Conservation (phyloP, 2,329 filamentous ascomycete genomes). For the Emergomyces africanus region DNA sequence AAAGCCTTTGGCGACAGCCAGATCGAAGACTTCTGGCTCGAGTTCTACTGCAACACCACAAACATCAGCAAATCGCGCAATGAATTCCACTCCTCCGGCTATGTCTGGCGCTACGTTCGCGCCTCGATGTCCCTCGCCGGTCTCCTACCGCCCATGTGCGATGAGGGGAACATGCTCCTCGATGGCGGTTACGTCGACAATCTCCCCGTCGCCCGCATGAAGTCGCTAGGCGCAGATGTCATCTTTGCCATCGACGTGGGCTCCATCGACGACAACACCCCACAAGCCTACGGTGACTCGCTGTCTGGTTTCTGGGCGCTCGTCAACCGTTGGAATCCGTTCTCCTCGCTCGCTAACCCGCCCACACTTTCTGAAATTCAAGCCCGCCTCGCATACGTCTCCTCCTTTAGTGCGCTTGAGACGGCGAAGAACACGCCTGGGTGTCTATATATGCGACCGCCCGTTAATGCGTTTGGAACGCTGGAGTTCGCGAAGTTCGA, state of each 20-base stretch:
- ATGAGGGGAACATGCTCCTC: conserved; percentile 91
- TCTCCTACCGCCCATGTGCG: conserved; percentile 81
- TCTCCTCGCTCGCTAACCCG: conserved; percentile 77
- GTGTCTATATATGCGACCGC: conserved; percentile 92
- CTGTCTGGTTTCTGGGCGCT: conserved; percentile 93
- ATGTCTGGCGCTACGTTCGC: conserved; percentile 93
- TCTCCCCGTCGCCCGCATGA: conserved; percentile 94
- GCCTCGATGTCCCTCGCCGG: conserved; percentile 96
- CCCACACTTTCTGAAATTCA: conserved; percentile 95
- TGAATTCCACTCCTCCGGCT: conserved; percentile 91
- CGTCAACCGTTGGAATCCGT: conserved; percentile 92
- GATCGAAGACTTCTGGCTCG: conserved; percentile 98
- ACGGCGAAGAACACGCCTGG: conserved; percentile 82
- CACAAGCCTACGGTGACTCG: conserved; percentile 86
- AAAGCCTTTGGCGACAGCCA: conserved; percentile 95
- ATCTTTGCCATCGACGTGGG: conserved; percentile 97
- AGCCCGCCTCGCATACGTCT: conserved; percentile 86
- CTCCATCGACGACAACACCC: conserved; percentile 77
- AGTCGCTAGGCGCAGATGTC: conserved; percentile 77
- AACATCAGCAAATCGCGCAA: conserved; percentile 90
- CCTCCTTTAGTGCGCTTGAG: conserved; percentile 85
- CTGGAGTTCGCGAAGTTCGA: conserved; percentile 96
- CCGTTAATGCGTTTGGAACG: conserved; percentile 85
- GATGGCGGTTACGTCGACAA: conserved; percentile 98
- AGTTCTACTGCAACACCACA: conserved; percentile 98